Base-by-base conservation (phyloP, 1,284 basidiomycete species). In the Ustilago sp. region DNA sequence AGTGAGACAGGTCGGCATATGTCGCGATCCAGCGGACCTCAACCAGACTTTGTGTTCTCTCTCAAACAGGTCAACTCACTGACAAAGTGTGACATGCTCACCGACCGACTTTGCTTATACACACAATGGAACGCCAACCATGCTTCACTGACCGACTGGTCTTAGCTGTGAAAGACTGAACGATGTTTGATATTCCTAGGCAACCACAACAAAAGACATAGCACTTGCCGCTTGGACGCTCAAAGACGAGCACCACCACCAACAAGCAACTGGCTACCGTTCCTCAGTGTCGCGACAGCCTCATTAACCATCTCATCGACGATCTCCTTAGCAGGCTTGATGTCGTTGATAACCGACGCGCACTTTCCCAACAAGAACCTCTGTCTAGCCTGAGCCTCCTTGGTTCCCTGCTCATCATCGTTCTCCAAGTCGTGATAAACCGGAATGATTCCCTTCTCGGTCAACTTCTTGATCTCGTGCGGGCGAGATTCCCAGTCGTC, bases 321-420 rank as follows among this genome's bases (percentile, higher is more conserved):
- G 28, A 83, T 83, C 51, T 74, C 66, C 70, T 77, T 79, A 34
- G 81, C 81, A 8, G 80, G 80, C 68, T 77, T 73, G 56, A 82
- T 80, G 54, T 83, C 82, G n/a, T 71, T 50, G 51, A 83, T 79
- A 57, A 93, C 88, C 8, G 92, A 91, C 2, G 92, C 89, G 17
- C 72, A 79, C 68, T 83, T 82, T 39, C 82, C 82, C 36, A 83
- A 68, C 47, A 83, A 71, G 68, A 75, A 81, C 50, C 81, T 69
- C 68, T 82, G 64, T 6, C 68, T 38, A 6, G 71, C 71, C 11
- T 48, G 63, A n/a, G 69, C 59, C 63, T 82, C 79, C 60, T 80
- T 79, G 56, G 62, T 76, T 6, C 80, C 81, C 55, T 82, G 39
- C 55, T 82, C 81, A 47, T 82, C 77, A 48, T 83, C 82, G 56